These are phyloP conservation scores for Eleusine coracana DNA, from an alignment of 176 grass and related monocot species.

Conservation along the genomic window DNA sequence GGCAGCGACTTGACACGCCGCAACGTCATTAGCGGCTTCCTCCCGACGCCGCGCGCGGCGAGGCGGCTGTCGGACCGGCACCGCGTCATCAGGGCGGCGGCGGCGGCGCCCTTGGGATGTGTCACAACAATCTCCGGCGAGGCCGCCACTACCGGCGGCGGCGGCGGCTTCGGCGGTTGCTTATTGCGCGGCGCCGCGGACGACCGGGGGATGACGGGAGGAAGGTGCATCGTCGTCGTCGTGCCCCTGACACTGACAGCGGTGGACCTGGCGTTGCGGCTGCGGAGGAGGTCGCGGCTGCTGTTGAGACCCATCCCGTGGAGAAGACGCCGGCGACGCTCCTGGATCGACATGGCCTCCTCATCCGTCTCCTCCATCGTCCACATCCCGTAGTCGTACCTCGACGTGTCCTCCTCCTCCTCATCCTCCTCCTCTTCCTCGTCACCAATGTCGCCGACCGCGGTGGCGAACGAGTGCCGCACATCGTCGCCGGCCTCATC, in stretches of 20 bases:
- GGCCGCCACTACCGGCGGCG: neutral
- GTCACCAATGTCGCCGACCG: neutral
- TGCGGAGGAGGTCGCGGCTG: constrained; percentile 46
- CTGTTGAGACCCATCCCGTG: constrained; percentile 79
- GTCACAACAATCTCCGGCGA: neutral
- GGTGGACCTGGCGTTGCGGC: constrained; percentile 39
- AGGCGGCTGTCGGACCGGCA: constrained; percentile 43
- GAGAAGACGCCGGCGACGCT: constrained; percentile 49
- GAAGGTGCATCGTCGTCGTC: neutral
- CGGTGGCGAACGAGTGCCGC: constrained; percentile 43
- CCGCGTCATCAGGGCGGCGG: neutral
- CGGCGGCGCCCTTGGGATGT: too few relatives aligned
- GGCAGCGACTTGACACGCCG: constrained; percentile 37
- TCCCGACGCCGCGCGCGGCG: neutral
- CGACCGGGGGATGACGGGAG: constrained; percentile 1
- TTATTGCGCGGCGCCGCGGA: neutral
- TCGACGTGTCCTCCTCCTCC: constrained; percentile 49
- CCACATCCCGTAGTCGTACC: constrained; percentile 68
- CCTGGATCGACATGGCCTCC: constrained; percentile 70
- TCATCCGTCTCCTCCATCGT: constrained; percentile 48
- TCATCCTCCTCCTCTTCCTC: constrained; percentile 31
- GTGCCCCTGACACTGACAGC: too few relatives aligned
- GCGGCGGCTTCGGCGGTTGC: neutral
- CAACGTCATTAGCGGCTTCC: constrained; percentile 13
- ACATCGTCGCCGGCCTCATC: constrained; percentile 33